Percentiles rank a stretch among this genome's conserved stretches.
These are phyloP conservation scores for Tulasnella sp. DNA, from an alignment of 768 basidiomycete genomes.

Conservation along the genomic window DNA sequence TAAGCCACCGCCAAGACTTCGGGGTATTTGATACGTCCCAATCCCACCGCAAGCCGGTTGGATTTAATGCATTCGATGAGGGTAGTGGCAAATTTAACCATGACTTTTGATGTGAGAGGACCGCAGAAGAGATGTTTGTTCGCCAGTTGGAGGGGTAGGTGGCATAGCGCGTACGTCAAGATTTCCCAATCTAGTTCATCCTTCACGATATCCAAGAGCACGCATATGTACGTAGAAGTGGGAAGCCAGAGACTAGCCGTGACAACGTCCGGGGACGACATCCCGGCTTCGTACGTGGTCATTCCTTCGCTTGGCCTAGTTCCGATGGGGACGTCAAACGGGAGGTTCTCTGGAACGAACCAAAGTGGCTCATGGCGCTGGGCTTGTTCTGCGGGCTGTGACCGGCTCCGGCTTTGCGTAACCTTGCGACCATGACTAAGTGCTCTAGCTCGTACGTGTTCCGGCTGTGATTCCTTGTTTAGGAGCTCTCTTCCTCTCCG, in stretches of 20 bases:
- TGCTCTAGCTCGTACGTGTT: neutral
- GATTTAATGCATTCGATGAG: conserved; percentile 55
- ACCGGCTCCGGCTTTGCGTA: conserved; percentile 5
- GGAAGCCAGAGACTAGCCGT: conserved; percentile 39
- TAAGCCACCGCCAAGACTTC: conserved; percentile 84
- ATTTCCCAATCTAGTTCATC: conserved; percentile 84
- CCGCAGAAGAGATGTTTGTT: conserved; percentile 98
- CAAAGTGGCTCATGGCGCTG: conserved; percentile 34
- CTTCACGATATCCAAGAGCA: conserved; percentile 52
- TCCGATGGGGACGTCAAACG: conserved; percentile 56
- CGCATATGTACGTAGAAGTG: conserved; percentile 57
- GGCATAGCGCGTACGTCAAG: conserved; percentile 79
- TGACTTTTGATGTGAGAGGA: conserved; percentile 52
- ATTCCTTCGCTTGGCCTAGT: conserved; percentile 39
- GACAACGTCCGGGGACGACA: conserved; percentile 19
- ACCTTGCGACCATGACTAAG: neutral
- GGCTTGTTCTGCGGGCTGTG: neutral
- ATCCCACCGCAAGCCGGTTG: conserved; percentile 33
- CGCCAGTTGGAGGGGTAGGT: conserved; percentile 78
- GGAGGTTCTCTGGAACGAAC: conserved; percentile 50
- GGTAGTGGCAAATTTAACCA: conserved; percentile 48
- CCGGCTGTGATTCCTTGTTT: neutral
- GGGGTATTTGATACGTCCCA: conserved; percentile 38
- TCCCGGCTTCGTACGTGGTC: conserved; percentile 29
- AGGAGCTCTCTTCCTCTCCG: neutral